Evolutionary conservation across 345 rosid genomes (phyloP).

Genomic region (Erysimum cheiranthoides): DNA sequence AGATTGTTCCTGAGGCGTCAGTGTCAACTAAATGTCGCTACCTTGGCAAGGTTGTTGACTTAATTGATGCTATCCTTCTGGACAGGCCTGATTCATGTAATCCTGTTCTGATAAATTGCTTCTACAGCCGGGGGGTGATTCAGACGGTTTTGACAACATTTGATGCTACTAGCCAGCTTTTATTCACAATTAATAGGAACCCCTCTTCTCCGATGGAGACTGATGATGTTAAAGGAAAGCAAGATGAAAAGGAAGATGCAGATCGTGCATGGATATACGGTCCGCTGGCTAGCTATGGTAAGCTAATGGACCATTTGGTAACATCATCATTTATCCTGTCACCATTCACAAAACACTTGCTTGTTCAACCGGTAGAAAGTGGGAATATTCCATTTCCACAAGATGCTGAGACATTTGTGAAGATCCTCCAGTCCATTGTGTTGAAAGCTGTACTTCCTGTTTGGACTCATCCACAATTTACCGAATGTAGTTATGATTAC

Average conservation of each 20-base stretch:
- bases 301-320: slow-evolving; percentile 93
- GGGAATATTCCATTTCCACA: slow-evolving; percentile 73
- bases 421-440: slow-evolving; percentile 92
- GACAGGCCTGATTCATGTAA: slow-evolving; percentile 93
- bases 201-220: slow-evolving; percentile 90
- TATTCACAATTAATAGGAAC: slow-evolving; percentile 70
- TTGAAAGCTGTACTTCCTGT: slow-evolving; percentile 91
- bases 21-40: slow-evolving; percentile 91
- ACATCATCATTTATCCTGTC: slow-evolving; percentile 89
- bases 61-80: slow-evolving; percentile 80
- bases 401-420: slow-evolving; percentile 90
- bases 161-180: slow-evolving; percentile 93
- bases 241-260: slow-evolving; percentile 65
- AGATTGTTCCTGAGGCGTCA: slow-evolving; percentile 59
- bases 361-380: slow-evolving; percentile 72
- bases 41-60: slow-evolving; percentile 91
- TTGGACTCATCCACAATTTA: slow-evolving; percentile 85
- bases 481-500: slow-evolving; percentile 80
- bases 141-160: slow-evolving; percentile 87
- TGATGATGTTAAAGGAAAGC: slow-evolving; percentile 72
- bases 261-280: slow-evolving; percentile 92
- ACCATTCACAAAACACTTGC: slow-evolving; percentile 84
- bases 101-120: slow-evolving; percentile 79
- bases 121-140: slow-evolving; percentile 80
- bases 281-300: slow-evolving; percentile 89